Percentiles rank a stretch among this genome's conserved stretches.
Evolutionary conservation across 2,329 filamentous ascomycete genomes (phyloP).

Genomic region (Epichloe uncinata): DNA sequence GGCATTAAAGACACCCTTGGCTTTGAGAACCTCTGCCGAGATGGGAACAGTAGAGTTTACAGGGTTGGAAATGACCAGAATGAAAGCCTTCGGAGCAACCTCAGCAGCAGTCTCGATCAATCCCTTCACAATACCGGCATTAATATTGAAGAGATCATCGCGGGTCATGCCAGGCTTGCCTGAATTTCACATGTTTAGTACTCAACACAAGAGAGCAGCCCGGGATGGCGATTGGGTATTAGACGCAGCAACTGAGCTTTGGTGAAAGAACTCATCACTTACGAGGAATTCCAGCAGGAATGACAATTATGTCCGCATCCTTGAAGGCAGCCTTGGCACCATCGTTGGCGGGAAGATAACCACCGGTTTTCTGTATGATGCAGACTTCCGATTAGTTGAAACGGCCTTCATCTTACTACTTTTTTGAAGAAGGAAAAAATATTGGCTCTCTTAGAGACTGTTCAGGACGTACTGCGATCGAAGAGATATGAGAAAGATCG

Average conservation of each 20-base stretch:
- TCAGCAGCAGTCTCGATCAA: constrained; percentile 81
- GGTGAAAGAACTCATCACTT: constrained; percentile 23
- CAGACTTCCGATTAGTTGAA: constrained; percentile 3
- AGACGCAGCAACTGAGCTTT: not conserved
- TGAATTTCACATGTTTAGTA: constrained; percentile 22
- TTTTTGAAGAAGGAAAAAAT: not conserved
- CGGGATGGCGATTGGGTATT: not conserved
- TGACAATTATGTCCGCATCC: constrained; percentile 90
- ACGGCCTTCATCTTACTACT: not conserved
- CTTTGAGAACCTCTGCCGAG: constrained; percentile 91
- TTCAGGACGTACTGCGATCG: constrained; percentile 49
- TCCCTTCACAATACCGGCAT: constrained; percentile 93
- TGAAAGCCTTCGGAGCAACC: constrained; percentile 80
- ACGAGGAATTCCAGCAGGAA: constrained; percentile 97
- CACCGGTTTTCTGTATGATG: constrained; percentile 57
- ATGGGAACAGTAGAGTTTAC: constrained; percentile 99
- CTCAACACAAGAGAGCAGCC: not conserved
- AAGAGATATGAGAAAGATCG: constrained; percentile 95
- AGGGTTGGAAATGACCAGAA: constrained; percentile 97
- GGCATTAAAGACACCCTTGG: constrained; percentile 82
- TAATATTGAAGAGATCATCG: constrained; percentile 99
- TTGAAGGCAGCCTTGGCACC: constrained; percentile 82
- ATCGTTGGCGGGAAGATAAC: constrained; percentile 75
- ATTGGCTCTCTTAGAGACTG: constrained; percentile 3
- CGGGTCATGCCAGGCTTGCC: constrained; percentile 99